Percentiles rank a stretch among this genome's conserved stretches.
Evolutionary conservation across 169 alveolate species (phyloP).

Genomic region (Amoebophrya sp.): DNA sequence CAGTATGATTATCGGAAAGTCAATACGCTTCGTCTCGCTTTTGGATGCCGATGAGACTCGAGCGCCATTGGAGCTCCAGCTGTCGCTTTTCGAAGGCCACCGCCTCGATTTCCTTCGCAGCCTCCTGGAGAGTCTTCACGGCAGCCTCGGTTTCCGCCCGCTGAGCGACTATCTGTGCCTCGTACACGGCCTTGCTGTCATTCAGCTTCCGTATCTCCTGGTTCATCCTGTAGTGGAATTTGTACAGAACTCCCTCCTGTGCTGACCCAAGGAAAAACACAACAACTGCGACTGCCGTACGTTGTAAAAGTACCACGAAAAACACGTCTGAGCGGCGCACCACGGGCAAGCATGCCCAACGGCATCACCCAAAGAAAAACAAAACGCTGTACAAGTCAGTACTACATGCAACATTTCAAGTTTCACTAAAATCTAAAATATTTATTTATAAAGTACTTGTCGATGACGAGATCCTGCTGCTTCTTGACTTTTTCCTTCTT

Average conservation of each 20-base stretch:
- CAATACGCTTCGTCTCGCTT: not conserved
- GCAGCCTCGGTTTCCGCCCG: slow-evolving; percentile 68
- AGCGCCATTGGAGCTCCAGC: not conserved
- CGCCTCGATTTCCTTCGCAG: slow-evolving; percentile 60
- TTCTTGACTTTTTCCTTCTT: slow-evolving; percentile 55
- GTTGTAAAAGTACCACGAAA: no score
- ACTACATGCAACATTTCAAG: no score
- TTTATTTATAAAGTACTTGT: no score
- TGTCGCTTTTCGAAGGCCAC: slow-evolving; percentile 18
- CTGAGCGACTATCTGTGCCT: slow-evolving; percentile 59
- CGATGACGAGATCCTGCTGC: slow-evolving; percentile 64
- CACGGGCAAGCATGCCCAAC: no score
- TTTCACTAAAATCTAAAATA: no score
- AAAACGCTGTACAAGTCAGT: no score
- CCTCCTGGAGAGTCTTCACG: slow-evolving; percentile 54
- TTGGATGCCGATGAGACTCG: not conserved
- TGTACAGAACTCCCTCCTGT: no score
- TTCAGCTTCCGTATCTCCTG: slow-evolving; percentile 58
- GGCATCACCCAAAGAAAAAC: no score
- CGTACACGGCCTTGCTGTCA: slow-evolving; percentile 55
- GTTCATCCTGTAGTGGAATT: slow-evolving; percentile 46
- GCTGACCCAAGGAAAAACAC: no score
- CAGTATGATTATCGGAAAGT: no score
- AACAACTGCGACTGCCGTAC: no score
- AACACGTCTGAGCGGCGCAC: no score